phyloP scores from a whole-genome alignment of 108 stramenopile genomes.

The Fistulifera pelliculosa region DNA sequence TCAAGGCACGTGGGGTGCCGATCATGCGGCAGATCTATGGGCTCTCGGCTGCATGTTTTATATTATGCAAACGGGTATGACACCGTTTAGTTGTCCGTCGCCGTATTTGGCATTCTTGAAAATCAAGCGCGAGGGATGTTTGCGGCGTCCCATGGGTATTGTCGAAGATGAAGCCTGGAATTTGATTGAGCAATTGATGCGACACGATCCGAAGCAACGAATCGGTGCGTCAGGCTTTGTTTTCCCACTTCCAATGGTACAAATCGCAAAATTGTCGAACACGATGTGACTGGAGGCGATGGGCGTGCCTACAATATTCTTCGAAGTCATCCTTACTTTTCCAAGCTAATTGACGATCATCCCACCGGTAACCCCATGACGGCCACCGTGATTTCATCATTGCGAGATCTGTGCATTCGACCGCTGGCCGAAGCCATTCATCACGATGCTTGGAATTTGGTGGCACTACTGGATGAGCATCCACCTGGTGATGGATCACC shows the following conservation, averaged over 20 bases:
- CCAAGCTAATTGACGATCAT: constrained; percentile 11
- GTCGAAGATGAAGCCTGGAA: constrained; percentile 78
- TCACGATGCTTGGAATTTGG: constrained; percentile 23
- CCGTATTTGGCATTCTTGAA: constrained; percentile 84
- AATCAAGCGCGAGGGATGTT: constrained; percentile 50
- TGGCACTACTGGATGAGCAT: constrained; percentile 30
- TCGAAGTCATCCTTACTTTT: constrained; percentile 47
- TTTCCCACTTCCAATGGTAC: constrained; percentile 6
- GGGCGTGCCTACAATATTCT: constrained; percentile 30
- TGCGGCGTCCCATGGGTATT: constrained; percentile 36
- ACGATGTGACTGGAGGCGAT: constrained; percentile 6
- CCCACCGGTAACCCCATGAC: constrained; percentile 11
- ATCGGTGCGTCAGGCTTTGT: constrained; percentile 66
- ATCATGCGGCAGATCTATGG: constrained; percentile 78
- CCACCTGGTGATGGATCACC: constrained; percentile 66
- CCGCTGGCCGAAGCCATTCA: constrained; percentile 59
- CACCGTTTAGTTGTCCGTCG: constrained; percentile 75
- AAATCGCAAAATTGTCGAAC: constrained; percentile 3
- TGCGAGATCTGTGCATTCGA: constrained; percentile 69
- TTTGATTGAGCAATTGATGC: constrained; percentile 50
- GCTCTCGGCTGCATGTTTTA: constrained; percentile 66
- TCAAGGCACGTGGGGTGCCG: constrained; percentile 14
- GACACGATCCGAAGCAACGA: constrained; percentile 50
- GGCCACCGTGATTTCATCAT: constrained; percentile 37
- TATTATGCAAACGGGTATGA: constrained; percentile 64